A percentile compares a stretch with the other conserved stretches of the same genome.
Conservation (phyloP, 345 rosid species). For the Trapa bicornis region DNA sequence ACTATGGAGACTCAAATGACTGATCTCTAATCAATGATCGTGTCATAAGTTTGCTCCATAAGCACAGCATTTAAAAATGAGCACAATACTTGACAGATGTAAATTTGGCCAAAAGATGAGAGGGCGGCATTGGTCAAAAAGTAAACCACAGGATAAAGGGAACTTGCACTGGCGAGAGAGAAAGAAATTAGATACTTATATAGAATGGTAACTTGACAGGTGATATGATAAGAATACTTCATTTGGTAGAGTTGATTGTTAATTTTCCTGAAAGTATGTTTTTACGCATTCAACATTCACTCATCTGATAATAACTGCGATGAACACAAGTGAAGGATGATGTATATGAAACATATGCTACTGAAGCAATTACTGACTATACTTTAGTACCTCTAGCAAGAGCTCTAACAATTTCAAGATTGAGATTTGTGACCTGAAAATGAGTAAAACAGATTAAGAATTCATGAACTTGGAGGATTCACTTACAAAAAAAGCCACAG, state of each 20-base stretch:
- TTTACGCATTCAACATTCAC: background rate
- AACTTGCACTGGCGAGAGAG: background rate
- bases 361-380: background rate
- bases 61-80: background rate
- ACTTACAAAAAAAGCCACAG: background rate
- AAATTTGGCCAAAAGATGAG: background rate
- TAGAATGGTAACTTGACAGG: background rate
- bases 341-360: background rate
- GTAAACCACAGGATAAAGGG: too few species aligned
- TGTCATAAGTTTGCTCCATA: background rate
- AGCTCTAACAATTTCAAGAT: conserved; percentile 86
- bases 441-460: background rate
- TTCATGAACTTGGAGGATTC: background rate
- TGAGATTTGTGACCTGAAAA: conserved; percentile 66
- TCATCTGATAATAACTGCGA: background rate
- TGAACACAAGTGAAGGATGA: background rate
- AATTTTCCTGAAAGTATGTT: background rate
- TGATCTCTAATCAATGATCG: background rate
- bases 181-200: background rate
- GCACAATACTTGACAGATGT: background rate
- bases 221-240: background rate
- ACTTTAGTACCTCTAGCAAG: conserved; percentile 59
- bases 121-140: background rate
- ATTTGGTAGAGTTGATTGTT: background rate
- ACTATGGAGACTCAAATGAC: background rate